Evolutionary conservation across 2,329 filamentous ascomycete genomes (phyloP), one percentile per base, ranked within the genome.

Genomic region (Aspergillus felis): DNA sequence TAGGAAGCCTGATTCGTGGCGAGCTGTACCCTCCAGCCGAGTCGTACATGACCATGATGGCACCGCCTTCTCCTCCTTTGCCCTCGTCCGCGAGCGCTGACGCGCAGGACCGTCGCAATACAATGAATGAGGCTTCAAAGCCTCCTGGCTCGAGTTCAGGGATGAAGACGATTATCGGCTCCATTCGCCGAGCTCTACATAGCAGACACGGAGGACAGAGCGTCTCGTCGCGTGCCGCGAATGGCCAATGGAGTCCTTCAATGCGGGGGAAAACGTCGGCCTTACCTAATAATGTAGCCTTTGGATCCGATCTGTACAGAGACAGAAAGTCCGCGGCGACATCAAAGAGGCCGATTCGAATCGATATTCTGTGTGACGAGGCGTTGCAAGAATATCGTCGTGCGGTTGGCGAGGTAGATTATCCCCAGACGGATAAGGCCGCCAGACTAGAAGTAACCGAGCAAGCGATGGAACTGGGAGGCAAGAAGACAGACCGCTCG

Each of bases 1-100:
- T 88, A 3, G 91, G 92, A 9, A 93, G 89, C 62, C 83, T 99
- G 41, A 92, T 97, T 22, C 85, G 93, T 52, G 94, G 94, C 14
- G 90, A 92, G 57, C 71, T 96, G 5, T 84, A 95, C 60, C 90
- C 92, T 17, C 94, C 93, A 1, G 85, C 85, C 0, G 89, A 94
- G 59, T 86, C 92, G 0, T 91, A 90, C 69, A 88, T 97, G 44
- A 86, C 92, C 47, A 78, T 87, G 38, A 76, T 86, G 53, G 78
- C 83, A 5, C 80, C 83, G 5, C 79, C 78, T 50, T 81, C 80
- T 3, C 76, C 72, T 32, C 66, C 72, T 56, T 67, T 77, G 44
- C 64, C 70, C n/a, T 60, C 68, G 27, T 67, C 68, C 22, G 62
- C 66, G 6, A 66, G 63, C 9, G 61, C 64, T 51, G 55, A 62